These are phyloP conservation scores for Talaromyces atroroseus DNA, from an alignment of 2,329 filamentous ascomycete species.

Conservation along the genomic window DNA sequence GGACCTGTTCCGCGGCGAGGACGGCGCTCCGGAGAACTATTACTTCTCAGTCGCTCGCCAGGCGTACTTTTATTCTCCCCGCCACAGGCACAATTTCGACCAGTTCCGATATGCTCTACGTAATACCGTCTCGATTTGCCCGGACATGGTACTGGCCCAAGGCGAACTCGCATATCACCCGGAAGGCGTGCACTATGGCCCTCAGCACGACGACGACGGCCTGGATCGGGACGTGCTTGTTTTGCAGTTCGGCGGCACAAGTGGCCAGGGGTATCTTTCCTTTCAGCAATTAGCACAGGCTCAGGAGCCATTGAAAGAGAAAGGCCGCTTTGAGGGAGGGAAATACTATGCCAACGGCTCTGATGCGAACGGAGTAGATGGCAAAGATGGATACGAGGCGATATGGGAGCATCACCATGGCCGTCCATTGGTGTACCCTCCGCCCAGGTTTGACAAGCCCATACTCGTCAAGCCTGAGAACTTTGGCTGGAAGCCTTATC, in stretches of 20 bases:
- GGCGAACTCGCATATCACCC: conserved; percentile 21
- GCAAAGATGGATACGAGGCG: conserved; percentile 15
- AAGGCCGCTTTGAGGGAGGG: conserved; percentile 16
- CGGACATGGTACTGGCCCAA: conserved; percentile 11
- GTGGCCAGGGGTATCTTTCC: conserved; percentile 16
- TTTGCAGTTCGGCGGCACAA: conserved; percentile 18
- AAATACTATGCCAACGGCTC: conserved; percentile 5
- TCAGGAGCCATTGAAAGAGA: conserved; percentile 8
- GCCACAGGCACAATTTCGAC: conserved; percentile 20
- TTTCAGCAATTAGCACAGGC: conserved; percentile 6
- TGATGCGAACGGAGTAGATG: neutral
- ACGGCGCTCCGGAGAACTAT: conserved; percentile 15
- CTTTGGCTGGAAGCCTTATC: conserved; percentile 1
- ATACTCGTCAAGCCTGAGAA: conserved; percentile 13
- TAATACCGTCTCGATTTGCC: conserved; percentile 13
- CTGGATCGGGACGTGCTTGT: conserved; percentile 15
- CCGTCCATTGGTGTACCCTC: conserved; percentile 13
- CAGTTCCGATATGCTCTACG: conserved; percentile 18
- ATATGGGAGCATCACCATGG: conserved; percentile 15
- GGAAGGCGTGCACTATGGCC: conserved; percentile 19
- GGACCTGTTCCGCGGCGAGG: conserved; percentile 13
- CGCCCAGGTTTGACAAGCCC: conserved; percentile 11
- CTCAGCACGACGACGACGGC: conserved; percentile 15
- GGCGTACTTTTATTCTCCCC: conserved; percentile 17
- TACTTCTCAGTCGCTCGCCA: conserved; percentile 15